Base-by-base conservation (phyloP, 257 asterid genomes). In the Agastache rugosa region DNA sequence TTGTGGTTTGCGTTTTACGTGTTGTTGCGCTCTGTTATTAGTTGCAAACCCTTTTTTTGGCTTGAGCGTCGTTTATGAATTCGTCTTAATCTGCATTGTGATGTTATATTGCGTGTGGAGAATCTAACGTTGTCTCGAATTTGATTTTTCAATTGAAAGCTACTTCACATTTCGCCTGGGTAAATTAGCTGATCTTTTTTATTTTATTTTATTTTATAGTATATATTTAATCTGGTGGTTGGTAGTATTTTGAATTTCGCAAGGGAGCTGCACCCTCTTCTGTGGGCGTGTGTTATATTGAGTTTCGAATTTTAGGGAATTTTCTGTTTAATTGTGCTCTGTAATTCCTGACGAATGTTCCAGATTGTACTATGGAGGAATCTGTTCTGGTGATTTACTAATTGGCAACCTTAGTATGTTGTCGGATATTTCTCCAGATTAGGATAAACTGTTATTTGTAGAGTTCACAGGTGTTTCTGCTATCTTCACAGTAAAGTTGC, bases 391-490 rank as follows among this genome's bases (percentile, higher is more conserved):
- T 23, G 54, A 77, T 42, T 35, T 42, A 8, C 54, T 63, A 50
- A 23, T 69, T 59, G 50, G 19, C 77, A 73, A 48, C 50, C 25
- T n/a, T 54, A 4, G 45, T 41, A 41, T 41, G 45, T 3, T 41
- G 3, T 2, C 45, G 45, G 12, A 41, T 9, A 31, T 4, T 29
- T 31, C 37, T 31, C 37, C 37, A 31, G 37, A 31, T 31, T 31
- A 65, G 50, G 67, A 66, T 45, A 55, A 59, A 59, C 22, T 29
- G 55, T 23, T 75, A 59, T 27, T 47, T 59, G 20, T 42, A 54
- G 65, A 37, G 72, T 64, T 37, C 67, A 75, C 15, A 25, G n/a
- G 63, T 35, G 48, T 48, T 62, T 61, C 63, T 63, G 71, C 23
- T 47, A 15, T 72, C 41, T 47, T 45, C 25, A 45, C 77, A 34